Evolutionary conservation across 2,329 filamentous ascomycete genomes (phyloP).

Genomic region (Stemphylium vesicarium): DNA sequence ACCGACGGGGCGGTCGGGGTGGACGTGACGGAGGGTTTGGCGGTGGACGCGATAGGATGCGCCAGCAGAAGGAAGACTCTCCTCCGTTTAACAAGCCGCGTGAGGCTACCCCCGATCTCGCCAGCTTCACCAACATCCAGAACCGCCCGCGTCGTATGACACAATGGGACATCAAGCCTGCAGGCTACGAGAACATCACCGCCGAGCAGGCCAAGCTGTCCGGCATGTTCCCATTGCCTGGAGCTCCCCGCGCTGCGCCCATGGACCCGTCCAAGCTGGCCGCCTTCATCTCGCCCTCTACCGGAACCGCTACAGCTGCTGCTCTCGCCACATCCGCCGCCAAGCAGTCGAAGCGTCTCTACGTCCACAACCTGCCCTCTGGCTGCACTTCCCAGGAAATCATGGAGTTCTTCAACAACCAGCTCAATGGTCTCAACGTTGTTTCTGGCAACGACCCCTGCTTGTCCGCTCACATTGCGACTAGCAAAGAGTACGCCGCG

Average conservation of each 20-base stretch:
- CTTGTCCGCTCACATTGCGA: constrained; percentile 79
- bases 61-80: constrained; percentile 75
- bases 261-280: constrained; percentile 95
- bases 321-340: constrained; percentile 91
- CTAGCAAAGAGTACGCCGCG: constrained; percentile 80
- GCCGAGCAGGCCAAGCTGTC: constrained; percentile 98
- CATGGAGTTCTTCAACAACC: constrained; percentile 89
- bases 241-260: constrained; percentile 90
- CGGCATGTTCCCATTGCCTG: constrained; percentile 97
- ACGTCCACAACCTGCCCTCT: constrained; percentile 81
- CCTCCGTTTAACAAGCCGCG: constrained; percentile 82
- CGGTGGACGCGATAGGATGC: constrained; percentile 57
- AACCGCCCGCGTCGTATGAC: constrained; percentile 91
- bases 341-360: constrained; percentile 89
- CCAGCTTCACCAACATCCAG: constrained; percentile 79
- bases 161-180: constrained; percentile 99
- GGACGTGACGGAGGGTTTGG: constrained; percentile 34
- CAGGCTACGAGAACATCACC: constrained; percentile 96
- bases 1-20: constrained; percentile 42
- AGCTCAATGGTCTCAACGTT: constrained; percentile 95
- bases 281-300: constrained; percentile 92
- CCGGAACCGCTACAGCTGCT: constrained; percentile 72
- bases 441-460: constrained; percentile 85
- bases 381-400: constrained; percentile 77
- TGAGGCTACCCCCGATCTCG: constrained; percentile 94